These are phyloP conservation scores for Pyrus bretschneideri DNA, from an alignment of 306 rosid genomes.

Conservation along the genomic window DNA sequence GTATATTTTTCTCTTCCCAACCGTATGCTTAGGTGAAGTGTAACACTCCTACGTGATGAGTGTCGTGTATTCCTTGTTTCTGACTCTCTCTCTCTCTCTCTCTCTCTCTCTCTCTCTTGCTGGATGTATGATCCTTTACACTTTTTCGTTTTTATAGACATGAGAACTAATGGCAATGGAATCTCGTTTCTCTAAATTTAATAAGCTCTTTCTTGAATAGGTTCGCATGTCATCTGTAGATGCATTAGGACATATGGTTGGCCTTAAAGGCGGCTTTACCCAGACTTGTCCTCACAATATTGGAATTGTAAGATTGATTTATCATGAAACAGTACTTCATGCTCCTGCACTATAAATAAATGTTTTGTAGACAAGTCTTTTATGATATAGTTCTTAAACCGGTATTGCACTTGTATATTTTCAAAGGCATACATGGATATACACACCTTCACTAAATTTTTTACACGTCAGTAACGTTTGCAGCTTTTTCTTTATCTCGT, in stretches of 20 bases:
- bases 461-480: neutral
- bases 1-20: conserved; percentile 20
- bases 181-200: conserved; percentile 1
- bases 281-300: conserved; percentile 77
- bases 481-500: conserved; percentile 15
- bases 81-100: neutral
- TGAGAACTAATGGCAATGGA: neutral
- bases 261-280: conserved; percentile 90
- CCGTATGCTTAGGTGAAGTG: neutral
- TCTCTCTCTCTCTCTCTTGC: neutral
- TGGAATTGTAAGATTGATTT: conserved; percentile 75
- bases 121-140: neutral
- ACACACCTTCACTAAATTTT: conserved; percentile 1
- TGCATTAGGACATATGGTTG: conserved; percentile 93
- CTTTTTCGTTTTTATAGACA: neutral
- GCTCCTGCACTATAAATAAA: conserved; percentile 9
- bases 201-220: conserved; percentile 30
- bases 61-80: no score
- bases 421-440: neutral
- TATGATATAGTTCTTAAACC: neutral
- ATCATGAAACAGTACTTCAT: conserved; percentile 1
- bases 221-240: conserved; percentile 79
- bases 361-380: conserved; percentile 7
- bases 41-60: neutral
- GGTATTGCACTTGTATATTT: neutral